Evolutionary conservation across 2,329 filamentous ascomycete species (phyloP).

Genomic region (Fusarium pseudoanthophilum): DNA sequence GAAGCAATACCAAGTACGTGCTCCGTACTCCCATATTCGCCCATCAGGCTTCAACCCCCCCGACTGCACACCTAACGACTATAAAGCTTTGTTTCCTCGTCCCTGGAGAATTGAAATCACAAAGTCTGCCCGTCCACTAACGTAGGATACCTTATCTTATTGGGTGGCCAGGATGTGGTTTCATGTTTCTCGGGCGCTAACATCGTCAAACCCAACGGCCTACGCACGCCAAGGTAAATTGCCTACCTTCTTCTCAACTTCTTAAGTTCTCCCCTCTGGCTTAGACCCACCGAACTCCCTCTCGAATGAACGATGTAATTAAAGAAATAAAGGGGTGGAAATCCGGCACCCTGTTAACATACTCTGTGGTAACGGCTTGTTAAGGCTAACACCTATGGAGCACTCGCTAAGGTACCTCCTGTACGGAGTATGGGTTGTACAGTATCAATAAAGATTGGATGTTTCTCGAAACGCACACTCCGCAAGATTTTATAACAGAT

Average conservation of each 20-base stretch:
- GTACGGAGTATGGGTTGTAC: not conserved
- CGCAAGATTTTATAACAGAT: not conserved
- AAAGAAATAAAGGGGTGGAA: conserved; percentile 19
- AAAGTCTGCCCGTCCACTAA: not conserved
- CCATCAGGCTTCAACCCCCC: not conserved
- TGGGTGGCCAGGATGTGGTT: conserved; percentile 30
- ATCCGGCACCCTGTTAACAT: not conserved
- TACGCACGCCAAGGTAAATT: conserved; percentile 35
- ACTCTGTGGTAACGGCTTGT: not conserved
- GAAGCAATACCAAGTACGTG: not conserved
- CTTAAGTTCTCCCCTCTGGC: not conserved
- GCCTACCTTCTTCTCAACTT: not conserved
- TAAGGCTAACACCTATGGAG: not conserved
- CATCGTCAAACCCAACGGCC: conserved; percentile 37
- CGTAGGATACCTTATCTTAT: not conserved
- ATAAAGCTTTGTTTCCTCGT: not conserved
- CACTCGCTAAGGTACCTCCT: not conserved
- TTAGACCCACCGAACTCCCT: conserved; percentile 22
- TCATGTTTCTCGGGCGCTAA: conserved; percentile 45
- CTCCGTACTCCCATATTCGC: not conserved
- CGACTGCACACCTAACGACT: not conserved
- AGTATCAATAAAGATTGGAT: not conserved
- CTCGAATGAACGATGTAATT: not conserved
- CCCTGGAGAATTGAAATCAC: not conserved
- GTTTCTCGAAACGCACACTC: not conserved